Conservation (phyloP, 192 early-diverging fungal species). For the Irineochytrium annulatum region DNA sequence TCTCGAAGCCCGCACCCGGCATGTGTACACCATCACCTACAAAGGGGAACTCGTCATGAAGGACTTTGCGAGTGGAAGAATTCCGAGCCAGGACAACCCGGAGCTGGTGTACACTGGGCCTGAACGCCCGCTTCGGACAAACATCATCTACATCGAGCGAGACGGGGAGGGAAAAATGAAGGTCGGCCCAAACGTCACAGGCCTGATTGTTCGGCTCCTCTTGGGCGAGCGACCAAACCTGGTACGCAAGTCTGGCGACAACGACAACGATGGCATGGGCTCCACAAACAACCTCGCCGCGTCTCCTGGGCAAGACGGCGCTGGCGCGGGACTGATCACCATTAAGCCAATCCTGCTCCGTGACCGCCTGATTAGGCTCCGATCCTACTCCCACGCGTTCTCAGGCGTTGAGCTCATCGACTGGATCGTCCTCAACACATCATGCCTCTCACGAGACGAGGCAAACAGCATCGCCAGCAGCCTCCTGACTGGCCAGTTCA, state of each 20-base stretch:
- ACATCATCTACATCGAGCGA: constrained; percentile 21
- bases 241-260: background rate
- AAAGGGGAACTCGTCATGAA: constrained; percentile 19
- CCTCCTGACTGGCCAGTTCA: constrained; percentile 28
- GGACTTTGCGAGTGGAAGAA: constrained; percentile 13
- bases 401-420: constrained; percentile 25
- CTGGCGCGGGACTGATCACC: background rate
- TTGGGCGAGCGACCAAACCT: background rate
- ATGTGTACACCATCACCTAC: constrained; percentile 8
- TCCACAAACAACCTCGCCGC: background rate
- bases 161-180: constrained; percentile 10
- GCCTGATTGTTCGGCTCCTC: background rate
- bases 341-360: constrained; percentile 23
- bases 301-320: background rate
- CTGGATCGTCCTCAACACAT: constrained; percentile 26
- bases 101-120: constrained; percentile 1
- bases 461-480: constrained; percentile 15
- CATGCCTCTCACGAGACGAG: constrained; percentile 23
- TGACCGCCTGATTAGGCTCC: constrained; percentile 20
- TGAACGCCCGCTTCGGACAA: background rate
- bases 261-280: background rate
- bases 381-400: constrained; percentile 30
- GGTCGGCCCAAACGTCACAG: background rate
- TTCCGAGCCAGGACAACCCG: constrained; percentile 2
- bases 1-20: constrained; percentile 2